These are phyloP conservation scores for Cystobasidium onofrii DNA, from an alignment of 768 basidiomycete species.

Conservation along the genomic window DNA sequence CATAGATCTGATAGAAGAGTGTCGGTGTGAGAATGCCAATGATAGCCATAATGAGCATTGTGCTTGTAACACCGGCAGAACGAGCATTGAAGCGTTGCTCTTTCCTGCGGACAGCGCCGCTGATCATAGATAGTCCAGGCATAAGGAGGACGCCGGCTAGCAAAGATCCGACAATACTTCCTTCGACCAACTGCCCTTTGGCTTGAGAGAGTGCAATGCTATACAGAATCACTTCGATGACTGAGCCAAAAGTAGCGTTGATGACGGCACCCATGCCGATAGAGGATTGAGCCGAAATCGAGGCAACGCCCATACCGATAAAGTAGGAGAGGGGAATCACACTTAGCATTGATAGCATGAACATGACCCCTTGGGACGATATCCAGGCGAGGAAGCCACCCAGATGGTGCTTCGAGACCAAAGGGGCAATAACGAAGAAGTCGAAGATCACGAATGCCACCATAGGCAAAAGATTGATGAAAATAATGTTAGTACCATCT, in stretches of 20 bases:
- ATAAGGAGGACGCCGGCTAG: conserved; percentile 91
- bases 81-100: conserved; percentile 99
- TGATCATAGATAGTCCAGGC: conserved; percentile 94
- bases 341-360: conserved; percentile 70
- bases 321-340: conserved; percentile 98
- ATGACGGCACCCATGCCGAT: conserved; percentile 99
- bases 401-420: conserved; percentile 56
- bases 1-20: conserved; percentile 95
- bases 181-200: conserved; percentile 91
- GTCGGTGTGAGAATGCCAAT: conserved; percentile 92
- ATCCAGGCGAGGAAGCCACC: conserved; percentile 55
- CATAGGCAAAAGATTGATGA: conserved; percentile 84
- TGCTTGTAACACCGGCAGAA: conserved; percentile 95
- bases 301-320: conserved; percentile 99
- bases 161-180: conserved; percentile 88
- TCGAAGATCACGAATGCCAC: conserved; percentile 96
- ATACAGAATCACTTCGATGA: conserved; percentile 94
- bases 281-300: conserved; percentile 93
- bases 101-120: conserved; percentile 76
- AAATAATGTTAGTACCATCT: conserved; percentile 95
- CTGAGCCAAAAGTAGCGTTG: conserved; percentile 97
- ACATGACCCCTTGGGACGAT: conserved; percentile 68
- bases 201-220: conserved; percentile 76
- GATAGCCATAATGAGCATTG: conserved; percentile 99
- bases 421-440: conserved; percentile 68